Percentiles rank a stretch among this genome's conserved stretches.
Evolutionary conservation across 352 stramenopile species (phyloP).

Genomic region (Globisporangium uncinulatum): DNA sequence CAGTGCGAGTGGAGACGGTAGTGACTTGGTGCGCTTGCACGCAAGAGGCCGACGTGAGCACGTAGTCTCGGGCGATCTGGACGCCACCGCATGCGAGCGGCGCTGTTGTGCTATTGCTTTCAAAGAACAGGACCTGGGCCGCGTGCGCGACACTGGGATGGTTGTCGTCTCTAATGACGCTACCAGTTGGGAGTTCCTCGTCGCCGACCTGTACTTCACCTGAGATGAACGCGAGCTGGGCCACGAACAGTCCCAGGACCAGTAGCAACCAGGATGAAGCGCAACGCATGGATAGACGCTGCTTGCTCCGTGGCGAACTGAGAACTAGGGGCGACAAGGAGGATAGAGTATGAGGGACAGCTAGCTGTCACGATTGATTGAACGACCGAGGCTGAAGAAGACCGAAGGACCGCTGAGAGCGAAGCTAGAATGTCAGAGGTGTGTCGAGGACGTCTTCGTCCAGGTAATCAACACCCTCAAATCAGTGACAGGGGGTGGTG

Average conservation of each 20-base stretch:
- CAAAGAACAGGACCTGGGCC: slow-evolving; percentile 2
- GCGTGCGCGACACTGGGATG: neutral
- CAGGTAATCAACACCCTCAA: neutral
- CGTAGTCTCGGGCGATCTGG: slow-evolving; percentile 4
- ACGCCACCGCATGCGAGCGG: slow-evolving; percentile 1
- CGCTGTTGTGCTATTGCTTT: neutral
- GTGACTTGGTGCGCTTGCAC: neutral
- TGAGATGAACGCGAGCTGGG: neutral
- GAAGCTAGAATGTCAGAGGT: neutral
- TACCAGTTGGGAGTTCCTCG: neutral
- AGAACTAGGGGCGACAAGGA: too few relatives aligned
- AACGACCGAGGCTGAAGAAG: neutral
- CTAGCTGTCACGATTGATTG: neutral
- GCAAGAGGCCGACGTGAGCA: slow-evolving; percentile 10
- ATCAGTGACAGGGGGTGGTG: neutral
- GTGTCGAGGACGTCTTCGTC: too few relatives aligned
- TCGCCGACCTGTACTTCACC: neutral
- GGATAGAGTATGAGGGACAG: neutral
- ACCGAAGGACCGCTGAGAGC: neutral
- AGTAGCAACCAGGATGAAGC: neutral
- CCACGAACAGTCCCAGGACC: neutral
- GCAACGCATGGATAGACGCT: neutral
- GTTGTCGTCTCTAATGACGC: neutral
- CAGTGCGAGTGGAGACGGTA: neutral
- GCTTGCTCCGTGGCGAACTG: too few relatives aligned